Conservation (phyloP, 805 yeast genomes). For the Suhomyces vadensis region DNA sequence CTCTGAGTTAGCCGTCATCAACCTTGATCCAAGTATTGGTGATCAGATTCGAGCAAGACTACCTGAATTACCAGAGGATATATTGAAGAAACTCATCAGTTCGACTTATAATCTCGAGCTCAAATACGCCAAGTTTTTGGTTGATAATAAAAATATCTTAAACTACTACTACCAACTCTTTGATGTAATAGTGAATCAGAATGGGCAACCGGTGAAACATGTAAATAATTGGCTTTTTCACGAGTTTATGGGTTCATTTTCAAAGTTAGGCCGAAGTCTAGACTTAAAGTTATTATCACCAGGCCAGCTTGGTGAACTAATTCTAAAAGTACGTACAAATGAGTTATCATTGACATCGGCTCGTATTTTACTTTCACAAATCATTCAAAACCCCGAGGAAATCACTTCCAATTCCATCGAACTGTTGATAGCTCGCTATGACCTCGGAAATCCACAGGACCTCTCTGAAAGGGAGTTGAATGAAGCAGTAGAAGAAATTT, state of each 20-base stretch:
- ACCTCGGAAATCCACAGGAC: conserved; percentile 37
- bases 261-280: conserved; percentile 46
- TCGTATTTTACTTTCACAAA: conserved; percentile 60
- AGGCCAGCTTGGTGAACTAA: conserved; percentile 52
- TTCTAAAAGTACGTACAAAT: conserved; percentile 47
- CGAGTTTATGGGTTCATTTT: conserved; percentile 70
- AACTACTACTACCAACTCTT: conserved; percentile 54
- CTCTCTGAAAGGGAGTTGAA: conserved; percentile 32
- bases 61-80: conserved; percentile 65
- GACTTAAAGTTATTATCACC: conserved; percentile 35
- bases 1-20: conserved; percentile 73
- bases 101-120: conserved; percentile 58
- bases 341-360: conserved; percentile 69
- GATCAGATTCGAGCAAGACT: conserved; percentile 41
- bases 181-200: conserved; percentile 16
- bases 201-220: conserved; percentile 31
- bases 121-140: conserved; percentile 73
- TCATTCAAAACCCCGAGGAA: conserved; percentile 52
- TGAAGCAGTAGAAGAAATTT: conserved; percentile 40
- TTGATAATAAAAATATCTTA: conserved; percentile 50
- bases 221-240: conserved; percentile 83
- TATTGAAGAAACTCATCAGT: conserved; percentile 45
- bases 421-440: conserved; percentile 55
- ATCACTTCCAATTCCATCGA: conserved; percentile 27
- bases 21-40: conserved; percentile 45